A percentile compares a stretch with the other conserved stretches of the same genome.
phyloP scores from a whole-genome alignment of 306 rosid species.

The Clitoria ternatea region DNA sequence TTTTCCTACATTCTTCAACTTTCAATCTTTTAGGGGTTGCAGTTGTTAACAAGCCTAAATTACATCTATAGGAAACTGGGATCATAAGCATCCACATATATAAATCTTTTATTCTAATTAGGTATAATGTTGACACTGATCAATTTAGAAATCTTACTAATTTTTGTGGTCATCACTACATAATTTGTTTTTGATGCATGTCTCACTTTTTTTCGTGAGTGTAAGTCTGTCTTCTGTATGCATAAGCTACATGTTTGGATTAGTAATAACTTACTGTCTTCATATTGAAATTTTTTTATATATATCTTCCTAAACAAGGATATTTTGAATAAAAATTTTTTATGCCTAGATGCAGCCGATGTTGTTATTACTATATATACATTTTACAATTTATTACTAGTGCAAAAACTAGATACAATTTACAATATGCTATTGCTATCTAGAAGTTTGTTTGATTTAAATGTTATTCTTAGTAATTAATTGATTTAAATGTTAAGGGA shows the following conservation, averaged over 20 bases:
- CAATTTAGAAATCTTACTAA: background rate
- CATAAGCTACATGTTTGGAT: conserved; percentile 12
- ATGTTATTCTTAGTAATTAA: too few species aligned
- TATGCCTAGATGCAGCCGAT: too few species aligned
- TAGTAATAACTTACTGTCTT: background rate
- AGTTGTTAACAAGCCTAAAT: conserved; percentile 94
- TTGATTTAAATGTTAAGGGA: too few species aligned
- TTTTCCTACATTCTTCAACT: conserved; percentile 86
- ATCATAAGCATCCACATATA: conserved; percentile 98
- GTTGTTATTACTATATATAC: too few species aligned
- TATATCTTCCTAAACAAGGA: too few species aligned
- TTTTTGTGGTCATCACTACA: background rate
- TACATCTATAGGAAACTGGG: conserved; percentile 98
- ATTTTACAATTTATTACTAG: too few species aligned
- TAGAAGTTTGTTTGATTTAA: too few species aligned
- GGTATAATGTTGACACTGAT: background rate
- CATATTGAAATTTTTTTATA: background rate
- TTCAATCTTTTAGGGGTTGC: conserved; percentile 95
- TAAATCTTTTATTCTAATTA: background rate
- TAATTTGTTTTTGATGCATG: background rate
- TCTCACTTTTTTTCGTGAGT: background rate
- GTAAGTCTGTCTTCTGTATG: background rate
- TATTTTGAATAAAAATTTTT: too few species aligned
- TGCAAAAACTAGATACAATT: too few species aligned
- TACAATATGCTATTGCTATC: too few species aligned